Percentiles rank a stretch among this genome's conserved stretches.
Evolutionary conservation across 306 rosid species (phyloP).

Genomic region (Calophaca sinica): DNA sequence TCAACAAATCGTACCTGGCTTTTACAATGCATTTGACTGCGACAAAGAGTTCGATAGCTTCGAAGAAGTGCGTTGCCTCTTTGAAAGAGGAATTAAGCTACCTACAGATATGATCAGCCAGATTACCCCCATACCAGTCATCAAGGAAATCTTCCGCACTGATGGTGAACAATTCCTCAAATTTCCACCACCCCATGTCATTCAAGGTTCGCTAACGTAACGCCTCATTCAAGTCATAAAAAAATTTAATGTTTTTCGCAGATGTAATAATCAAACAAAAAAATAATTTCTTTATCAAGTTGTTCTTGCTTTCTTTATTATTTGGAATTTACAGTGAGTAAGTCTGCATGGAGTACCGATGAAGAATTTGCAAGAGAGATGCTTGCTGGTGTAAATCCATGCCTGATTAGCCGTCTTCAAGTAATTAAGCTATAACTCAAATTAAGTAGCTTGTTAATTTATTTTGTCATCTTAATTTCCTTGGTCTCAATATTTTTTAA

Average conservation of each 20-base stretch:
- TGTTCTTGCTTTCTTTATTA: too few relatives aligned
- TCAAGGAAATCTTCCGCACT: conserved; percentile 2
- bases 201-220: not conserved
- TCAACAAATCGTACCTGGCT: conserved; percentile 48
- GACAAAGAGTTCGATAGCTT: conserved; percentile 20
- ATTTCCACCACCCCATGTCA: conserved; percentile 3
- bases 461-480: not conserved
- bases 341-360: conserved; percentile 16
- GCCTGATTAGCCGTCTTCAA: not conserved
- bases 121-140: not conserved
- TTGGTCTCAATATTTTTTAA: not conserved
- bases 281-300: not conserved
- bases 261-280: too few relatives aligned
- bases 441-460: too few relatives aligned
- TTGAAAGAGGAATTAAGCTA: conserved; percentile 16
- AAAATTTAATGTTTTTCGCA: too few relatives aligned
- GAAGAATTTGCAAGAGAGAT: conserved; percentile 25
- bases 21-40: not conserved
- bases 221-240: not conserved
- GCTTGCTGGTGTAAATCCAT: conserved; percentile 28
- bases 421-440: not conserved
- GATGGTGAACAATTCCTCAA: conserved; percentile 24
- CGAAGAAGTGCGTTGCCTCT: conserved; percentile 13
- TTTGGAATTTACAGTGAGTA: not conserved
- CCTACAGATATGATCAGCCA: not conserved